These are phyloP conservation scores for Aspergillus campestris DNA, from an alignment of 495 filamentous ascomycete genomes.

Conservation along the genomic window DNA sequence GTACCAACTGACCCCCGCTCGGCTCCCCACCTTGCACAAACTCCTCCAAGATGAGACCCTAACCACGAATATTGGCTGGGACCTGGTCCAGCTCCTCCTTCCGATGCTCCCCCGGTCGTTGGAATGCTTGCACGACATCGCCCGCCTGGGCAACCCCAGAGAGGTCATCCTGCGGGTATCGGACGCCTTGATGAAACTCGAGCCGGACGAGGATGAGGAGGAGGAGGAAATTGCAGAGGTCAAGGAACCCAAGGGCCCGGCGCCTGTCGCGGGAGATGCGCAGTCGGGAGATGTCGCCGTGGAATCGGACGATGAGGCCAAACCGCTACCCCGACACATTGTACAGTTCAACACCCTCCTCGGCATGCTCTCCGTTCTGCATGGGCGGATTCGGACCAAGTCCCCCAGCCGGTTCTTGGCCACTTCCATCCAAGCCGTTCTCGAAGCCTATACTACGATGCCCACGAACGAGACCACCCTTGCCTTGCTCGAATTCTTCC, in stretches of 20 bases:
- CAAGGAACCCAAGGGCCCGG: neutral
- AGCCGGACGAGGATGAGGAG: conserved; percentile 40
- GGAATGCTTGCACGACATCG: conserved; percentile 68
- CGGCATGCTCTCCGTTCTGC: conserved; percentile 75
- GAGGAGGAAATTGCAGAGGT: conserved; percentile 9
- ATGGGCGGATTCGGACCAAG: conserved; percentile 81
- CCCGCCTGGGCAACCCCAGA: conserved; percentile 79
- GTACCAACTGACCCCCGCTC: conserved; percentile 68
- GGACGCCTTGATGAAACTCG: conserved; percentile 57
- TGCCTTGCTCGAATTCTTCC: conserved; percentile 66
- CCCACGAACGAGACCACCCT: conserved; percentile 58
- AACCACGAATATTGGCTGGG: conserved; percentile 92
- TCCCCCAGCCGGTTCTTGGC: conserved; percentile 87
- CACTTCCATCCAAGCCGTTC: conserved; percentile 72
- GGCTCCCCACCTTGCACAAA: conserved; percentile 66
- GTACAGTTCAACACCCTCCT: conserved; percentile 67
- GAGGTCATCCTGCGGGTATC: conserved; percentile 89
- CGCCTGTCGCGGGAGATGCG: neutral
- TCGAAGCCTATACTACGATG: conserved; percentile 54
- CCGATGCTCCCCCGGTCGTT: conserved; percentile 63
- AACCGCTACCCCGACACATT: conserved; percentile 22
- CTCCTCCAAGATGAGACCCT: conserved; percentile 76
- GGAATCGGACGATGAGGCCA: conserved; percentile 4
- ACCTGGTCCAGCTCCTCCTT: conserved; percentile 78
- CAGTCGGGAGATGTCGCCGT: neutral